Percentiles rank a stretch among this genome's conserved stretches.
Evolutionary conservation across 164 flowering plant species (phyloP).

Genomic region (Platanus orientalis): DNA sequence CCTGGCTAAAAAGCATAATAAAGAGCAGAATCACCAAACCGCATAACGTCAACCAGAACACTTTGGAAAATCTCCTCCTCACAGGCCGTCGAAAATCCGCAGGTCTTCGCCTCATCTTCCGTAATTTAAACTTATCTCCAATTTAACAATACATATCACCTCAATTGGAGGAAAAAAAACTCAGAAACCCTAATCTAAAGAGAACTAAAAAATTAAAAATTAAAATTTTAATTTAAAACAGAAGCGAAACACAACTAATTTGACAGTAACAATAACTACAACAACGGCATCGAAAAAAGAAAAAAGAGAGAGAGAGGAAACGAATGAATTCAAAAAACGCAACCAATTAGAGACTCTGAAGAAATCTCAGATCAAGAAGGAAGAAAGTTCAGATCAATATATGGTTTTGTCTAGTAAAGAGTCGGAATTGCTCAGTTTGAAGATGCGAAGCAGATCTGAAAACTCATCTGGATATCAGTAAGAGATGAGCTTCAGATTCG

Average conservation of each 20-base stretch:
- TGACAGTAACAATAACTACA: neutral
- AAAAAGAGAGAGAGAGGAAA: too few relatives aligned
- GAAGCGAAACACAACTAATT: neutral
- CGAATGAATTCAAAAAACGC: neutral
- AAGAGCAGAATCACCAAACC: slow-evolving; percentile 40
- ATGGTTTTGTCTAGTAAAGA: too few relatives aligned
- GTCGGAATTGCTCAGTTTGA: neutral
- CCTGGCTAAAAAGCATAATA: slow-evolving; percentile 42
- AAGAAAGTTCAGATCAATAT: too few relatives aligned
- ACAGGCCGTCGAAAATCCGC: slow-evolving; percentile 63
- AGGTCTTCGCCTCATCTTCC: slow-evolving; percentile 60
- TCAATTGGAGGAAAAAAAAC: too few relatives aligned
- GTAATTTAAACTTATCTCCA: neutral
- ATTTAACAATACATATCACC: neutral
- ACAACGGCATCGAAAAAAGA: too few relatives aligned
- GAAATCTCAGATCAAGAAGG: neutral
- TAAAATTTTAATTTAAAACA: too few relatives aligned
- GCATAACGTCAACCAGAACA: slow-evolving; percentile 47
- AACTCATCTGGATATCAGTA: neutral
- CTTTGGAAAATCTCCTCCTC: slow-evolving; percentile 53
- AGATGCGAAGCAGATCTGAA: neutral
- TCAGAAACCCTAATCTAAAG: neutral
- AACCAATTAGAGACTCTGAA: neutral
- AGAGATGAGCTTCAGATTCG: neutral
- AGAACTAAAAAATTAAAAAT: too few relatives aligned